phyloP scores from a whole-genome alignment of 2,329 filamentous ascomycete species.

The Karstenula rhodostoma region DNA sequence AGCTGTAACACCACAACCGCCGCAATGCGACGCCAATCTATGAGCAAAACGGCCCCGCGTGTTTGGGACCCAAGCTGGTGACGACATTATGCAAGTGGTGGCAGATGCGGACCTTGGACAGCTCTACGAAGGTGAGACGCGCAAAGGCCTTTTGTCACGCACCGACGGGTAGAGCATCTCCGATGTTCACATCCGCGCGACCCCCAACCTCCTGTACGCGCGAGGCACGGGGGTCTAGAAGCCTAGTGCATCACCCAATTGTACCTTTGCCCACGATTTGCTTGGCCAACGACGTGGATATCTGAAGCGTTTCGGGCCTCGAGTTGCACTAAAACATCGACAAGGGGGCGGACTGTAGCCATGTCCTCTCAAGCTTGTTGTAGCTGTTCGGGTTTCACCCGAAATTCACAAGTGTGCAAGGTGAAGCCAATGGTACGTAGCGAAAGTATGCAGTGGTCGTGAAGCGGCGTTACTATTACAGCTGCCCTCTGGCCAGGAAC shows the following conservation, averaged over 20 bases:
- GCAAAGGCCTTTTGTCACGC: background rate
- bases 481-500: conserved; percentile 10
- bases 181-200: background rate
- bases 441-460: conserved; percentile 9
- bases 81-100: conserved; percentile 20
- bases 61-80: conserved; percentile 10
- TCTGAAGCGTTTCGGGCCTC: background rate
- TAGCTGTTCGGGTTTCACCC: background rate
- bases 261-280: background rate
- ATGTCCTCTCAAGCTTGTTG: background rate
- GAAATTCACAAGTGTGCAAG: background rate
- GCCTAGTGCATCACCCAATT: background rate
- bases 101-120: background rate
- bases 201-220: background rate
- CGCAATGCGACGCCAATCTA: background rate
- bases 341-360: background rate
- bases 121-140: background rate
- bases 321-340: background rate
- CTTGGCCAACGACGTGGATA: background rate
- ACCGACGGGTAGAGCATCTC: background rate
- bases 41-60: background rate
- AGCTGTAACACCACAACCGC: conserved; percentile 3
- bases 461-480: conserved; percentile 23
- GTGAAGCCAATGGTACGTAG: background rate
- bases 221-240: background rate